Base-by-base conservation (phyloP, 805 yeast genomes). In the Metschnikowia gruessii region DNA sequence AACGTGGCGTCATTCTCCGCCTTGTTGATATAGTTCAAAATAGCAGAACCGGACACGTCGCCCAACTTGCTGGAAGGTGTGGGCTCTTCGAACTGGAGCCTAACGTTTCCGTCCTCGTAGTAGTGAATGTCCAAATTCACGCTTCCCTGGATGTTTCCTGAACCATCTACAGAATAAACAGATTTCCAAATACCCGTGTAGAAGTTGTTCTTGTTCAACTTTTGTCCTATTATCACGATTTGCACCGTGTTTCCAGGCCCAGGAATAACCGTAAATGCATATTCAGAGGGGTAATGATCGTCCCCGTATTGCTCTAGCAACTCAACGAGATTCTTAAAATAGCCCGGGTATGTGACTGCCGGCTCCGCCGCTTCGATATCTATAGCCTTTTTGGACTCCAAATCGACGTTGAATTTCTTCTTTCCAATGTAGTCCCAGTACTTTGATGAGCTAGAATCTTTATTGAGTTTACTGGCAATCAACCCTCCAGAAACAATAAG, bases 71-170 rank as follows among this genome's bases (percentile, higher is more conserved):
- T 22, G 30, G 42, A 67, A 6, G 56, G 57, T 1, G 77, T 54
- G 3, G 58, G 56, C 48, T 72, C 73, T 9, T 65, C 63, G 35
- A 62, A 69, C 50, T 79, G 81, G 58, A 94, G 77, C 43, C 92
- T 77, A 16, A 92, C 98, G 60, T 92, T 92, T 26, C 99, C 99
- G 56, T 92, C 98, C 68, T 92, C 99, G 63, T 79, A 94, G 65
- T 91, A 94, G 65, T 92, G 99, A 34, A 91, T 85, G 54, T 87
- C 91, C 28, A 90, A 76, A 17, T 63, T 65, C 30, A 88, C 75
- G 6, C 62, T 61, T 4, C 95, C 96, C 2, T 53, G 55, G 13
- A 86, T 51, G 6, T 62, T 44, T 0, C 61, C 62, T 26, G 42
- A 21, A 1, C 56, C 50, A 0, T 62, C 59, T 47, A 77, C 69